These are phyloP conservation scores for Lactarius hengduanensis DNA, from an alignment of 768 basidiomycete species.

Conservation along the genomic window DNA sequence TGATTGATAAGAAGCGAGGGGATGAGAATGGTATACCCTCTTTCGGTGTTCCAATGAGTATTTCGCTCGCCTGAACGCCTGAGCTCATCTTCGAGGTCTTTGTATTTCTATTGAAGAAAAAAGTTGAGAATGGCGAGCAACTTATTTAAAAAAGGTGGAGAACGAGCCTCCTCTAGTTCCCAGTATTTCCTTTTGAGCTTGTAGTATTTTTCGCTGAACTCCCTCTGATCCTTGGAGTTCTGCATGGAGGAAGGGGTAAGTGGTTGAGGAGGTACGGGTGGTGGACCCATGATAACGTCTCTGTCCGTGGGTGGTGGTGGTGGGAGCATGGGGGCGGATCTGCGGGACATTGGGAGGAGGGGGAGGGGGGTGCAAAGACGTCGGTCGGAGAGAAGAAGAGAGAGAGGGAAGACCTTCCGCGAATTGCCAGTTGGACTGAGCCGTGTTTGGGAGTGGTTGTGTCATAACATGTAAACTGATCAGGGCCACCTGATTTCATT, in stretches of 20 bases:
- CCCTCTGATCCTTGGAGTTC: constrained; percentile 42
- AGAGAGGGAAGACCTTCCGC: constrained; percentile 24
- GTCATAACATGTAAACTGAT: constrained; percentile 25
- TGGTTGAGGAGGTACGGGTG: constrained; percentile 41
- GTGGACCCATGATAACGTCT: constrained; percentile 53
- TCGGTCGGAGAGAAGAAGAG: constrained; percentile 31
- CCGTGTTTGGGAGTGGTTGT: constrained; percentile 27
- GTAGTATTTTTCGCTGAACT: constrained; percentile 59
- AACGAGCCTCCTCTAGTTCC: constrained; percentile 65
- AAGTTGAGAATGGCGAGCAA: neutral
- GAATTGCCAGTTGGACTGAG: constrained; percentile 31
- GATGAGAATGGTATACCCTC: constrained; percentile 48
- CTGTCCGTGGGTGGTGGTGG: constrained; percentile 41
- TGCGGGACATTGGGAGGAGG: constrained; percentile 24
- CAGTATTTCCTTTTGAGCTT: constrained; percentile 64
- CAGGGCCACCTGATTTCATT: constrained; percentile 21
- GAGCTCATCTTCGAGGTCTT: constrained; percentile 56
- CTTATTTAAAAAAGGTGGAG: neutral
- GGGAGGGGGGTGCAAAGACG: constrained; percentile 18
- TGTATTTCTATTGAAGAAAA: constrained; percentile 47
- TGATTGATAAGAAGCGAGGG: constrained; percentile 20
- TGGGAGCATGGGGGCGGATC: constrained; percentile 26
- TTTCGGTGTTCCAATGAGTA: constrained; percentile 57
- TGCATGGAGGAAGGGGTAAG: constrained; percentile 34
- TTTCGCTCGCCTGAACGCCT: constrained; percentile 63